A percentile compares a stretch with the other conserved stretches of the same genome.
Conservation (phyloP, 1,284 basidiomycete genomes). For the Ustilago nuda region DNA sequence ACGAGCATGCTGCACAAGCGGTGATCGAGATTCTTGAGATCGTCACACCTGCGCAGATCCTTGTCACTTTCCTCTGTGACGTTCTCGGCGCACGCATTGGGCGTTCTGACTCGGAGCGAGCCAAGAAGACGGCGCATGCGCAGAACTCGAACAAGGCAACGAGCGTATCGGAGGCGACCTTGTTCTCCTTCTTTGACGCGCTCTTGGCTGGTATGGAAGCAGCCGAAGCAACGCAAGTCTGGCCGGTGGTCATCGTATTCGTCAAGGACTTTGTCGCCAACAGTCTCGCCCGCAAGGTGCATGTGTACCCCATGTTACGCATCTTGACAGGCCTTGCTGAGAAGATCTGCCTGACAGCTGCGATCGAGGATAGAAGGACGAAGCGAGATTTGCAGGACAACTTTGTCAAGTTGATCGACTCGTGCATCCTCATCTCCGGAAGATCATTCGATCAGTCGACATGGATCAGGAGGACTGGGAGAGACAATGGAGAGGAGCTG, state of each 20-base stretch:
- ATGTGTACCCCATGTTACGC: constrained; percentile 82
- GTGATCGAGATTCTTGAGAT: constrained; percentile 85
- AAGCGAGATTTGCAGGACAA: constrained; percentile 93
- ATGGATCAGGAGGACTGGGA: constrained; percentile 79
- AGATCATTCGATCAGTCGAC: constrained; percentile 80
- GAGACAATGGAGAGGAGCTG: constrained; percentile 71
- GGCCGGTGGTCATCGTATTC: constrained; percentile 78
- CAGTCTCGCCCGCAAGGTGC: constrained; percentile 63
- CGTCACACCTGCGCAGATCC: constrained; percentile 84
- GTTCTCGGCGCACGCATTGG: constrained; percentile 53
- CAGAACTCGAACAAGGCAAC: constrained; percentile 1
- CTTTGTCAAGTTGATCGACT: constrained; percentile 86
- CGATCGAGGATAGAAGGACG: constrained; percentile 86
- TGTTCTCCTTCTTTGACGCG: constrained; percentile 88
- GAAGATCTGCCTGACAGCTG: constrained; percentile 83
- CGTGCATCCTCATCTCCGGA: constrained; percentile 79
- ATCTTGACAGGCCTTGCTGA: constrained; percentile 83
- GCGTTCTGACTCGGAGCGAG: constrained; percentile 72
- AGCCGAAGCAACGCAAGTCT: constrained; percentile 89
- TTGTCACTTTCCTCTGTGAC: constrained; percentile 90
- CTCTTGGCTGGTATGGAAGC: constrained; percentile 88
- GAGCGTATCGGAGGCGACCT: constrained; percentile 36
- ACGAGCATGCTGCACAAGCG: constrained; percentile 10
- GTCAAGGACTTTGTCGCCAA: constrained; percentile 79
- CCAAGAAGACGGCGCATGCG: constrained; percentile 16